phyloP scores from a whole-genome alignment of 1,139 yeast species.

The Cylindricascospora bacillispora region DNA sequence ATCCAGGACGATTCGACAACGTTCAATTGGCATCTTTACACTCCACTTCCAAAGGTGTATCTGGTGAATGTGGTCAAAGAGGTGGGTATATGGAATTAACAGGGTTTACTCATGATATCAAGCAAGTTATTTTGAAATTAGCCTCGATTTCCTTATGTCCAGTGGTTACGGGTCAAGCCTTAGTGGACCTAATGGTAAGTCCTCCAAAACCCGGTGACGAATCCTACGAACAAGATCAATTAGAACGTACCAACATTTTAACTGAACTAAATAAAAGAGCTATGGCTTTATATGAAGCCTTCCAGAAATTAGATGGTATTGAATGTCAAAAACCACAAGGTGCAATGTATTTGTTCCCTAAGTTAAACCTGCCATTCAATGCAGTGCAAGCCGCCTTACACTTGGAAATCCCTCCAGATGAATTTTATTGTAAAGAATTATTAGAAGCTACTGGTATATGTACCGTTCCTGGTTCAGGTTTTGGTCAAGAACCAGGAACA shows the following conservation, averaged over 20 bases:
- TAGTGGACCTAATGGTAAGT: constrained; percentile 83
- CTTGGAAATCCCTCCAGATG: constrained; percentile 56
- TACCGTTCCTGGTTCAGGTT: constrained; percentile 94
- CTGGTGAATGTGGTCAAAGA: constrained; percentile 98
- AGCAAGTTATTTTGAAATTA: constrained; percentile 61
- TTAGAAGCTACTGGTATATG: constrained; percentile 90
- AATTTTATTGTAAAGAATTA: constrained; percentile 71
- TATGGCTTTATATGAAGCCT: constrained; percentile 50
- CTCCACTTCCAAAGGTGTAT: constrained; percentile 91
- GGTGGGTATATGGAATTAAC: constrained; percentile 96
- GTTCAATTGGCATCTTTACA: constrained; percentile 90
- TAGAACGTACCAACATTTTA: constrained; percentile 52
- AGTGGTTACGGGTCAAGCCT: constrained; percentile 86
- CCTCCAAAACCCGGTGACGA: constrained; percentile 75
- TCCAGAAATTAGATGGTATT: constrained; percentile 65
- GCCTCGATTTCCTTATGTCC: constrained; percentile 89
- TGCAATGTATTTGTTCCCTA: constrained; percentile 95
- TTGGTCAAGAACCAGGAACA: constrained; percentile 83
- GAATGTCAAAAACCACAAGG: constrained; percentile 84
- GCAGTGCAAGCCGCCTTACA: constrained; percentile 51
- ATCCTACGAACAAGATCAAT: constrained; percentile 53
- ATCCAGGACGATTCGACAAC: constrained; percentile 45
- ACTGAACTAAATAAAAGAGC: constrained; percentile 55
- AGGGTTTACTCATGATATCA: constrained; percentile 62
- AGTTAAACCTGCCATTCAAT: constrained; percentile 46